Percentiles rank a stretch among this genome's conserved stretches.
Conservation (phyloP, 352 stramenopile genomes). For the Phytophthora sansomeana region DNA sequence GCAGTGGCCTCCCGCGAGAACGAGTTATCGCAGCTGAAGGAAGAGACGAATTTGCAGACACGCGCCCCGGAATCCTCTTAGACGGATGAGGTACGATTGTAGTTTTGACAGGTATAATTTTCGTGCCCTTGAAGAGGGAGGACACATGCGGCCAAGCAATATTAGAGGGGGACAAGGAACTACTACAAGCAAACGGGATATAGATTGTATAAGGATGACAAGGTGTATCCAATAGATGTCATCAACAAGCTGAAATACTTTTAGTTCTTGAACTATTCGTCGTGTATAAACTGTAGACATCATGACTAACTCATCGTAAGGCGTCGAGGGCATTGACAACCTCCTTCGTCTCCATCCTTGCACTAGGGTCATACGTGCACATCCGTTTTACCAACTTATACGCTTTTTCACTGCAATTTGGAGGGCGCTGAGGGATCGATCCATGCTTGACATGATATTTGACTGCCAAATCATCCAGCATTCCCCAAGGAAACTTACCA, state of each 20-base stretch:
- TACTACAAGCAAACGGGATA: constrained; percentile 12
- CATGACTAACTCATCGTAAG: constrained; percentile 2
- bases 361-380: constrained; percentile 9
- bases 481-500: constrained; percentile 8
- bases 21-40: constrained; percentile 43
- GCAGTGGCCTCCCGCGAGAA: constrained; percentile 51
- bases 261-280: too few relatives aligned
- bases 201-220: constrained; percentile 34
- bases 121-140: constrained; percentile 16
- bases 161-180: constrained; percentile 17
- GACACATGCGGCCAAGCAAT: constrained; percentile 12
- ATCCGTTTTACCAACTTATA: constrained; percentile 29
- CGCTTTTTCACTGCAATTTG: background rate
- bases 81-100: constrained; percentile 9
- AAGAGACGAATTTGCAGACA: constrained; percentile 4
- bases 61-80: constrained; percentile 25
- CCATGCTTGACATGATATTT: background rate
- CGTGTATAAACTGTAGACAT: constrained; percentile 1
- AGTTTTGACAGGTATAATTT: constrained; percentile 26
- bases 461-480: background rate
- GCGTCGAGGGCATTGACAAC: constrained; percentile 8
- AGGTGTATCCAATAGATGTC: constrained; percentile 21
- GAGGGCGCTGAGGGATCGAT: background rate
- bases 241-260: constrained; percentile 5
- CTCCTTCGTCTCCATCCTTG: constrained; percentile 2